Evolutionary conservation across 2,329 filamentous ascomycete species (phyloP), one percentile per base, ranked within the genome.

Genomic region (Penicillium concentricum): DNA sequence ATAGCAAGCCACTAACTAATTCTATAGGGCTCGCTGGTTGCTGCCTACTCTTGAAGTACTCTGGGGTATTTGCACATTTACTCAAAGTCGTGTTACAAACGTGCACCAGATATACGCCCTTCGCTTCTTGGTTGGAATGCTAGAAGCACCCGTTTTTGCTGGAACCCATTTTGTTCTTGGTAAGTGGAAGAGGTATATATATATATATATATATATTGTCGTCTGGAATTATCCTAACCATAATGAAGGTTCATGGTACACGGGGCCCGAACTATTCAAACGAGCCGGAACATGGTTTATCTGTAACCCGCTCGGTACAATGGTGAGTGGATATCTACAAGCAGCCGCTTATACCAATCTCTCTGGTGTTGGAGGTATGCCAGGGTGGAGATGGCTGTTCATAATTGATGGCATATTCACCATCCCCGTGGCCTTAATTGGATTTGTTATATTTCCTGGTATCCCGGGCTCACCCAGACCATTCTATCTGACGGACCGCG

Each of bases 291-390:
- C 82, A 13, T 84, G 82, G 72, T 83, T 78, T 51, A 76, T 82
- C 0, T 80, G 78, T 26, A 80, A 81, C 9, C 80, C 78, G 5
- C 73, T 84, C 0, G 82, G 81, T 0, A 72, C 74, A n/a, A 83
- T 85, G 79, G 80, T 84, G 46, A 81, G 80, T n/a, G 82, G 82
- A 1, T 84, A 83, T 56, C 72, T 85, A 0, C 82, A 84, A 69
- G 78, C 82, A 0, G 82, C 79, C 0, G 79, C 79, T 0, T 82
- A 83, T 64, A 79, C 78, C 20, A 79, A 79, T 28, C 72, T 85
- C 0, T 80, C 81, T 18, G 82, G 82, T 0, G 70, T 78, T 0
- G 67, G 67, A 12, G 82, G 82, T 0, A 77, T 79, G 64, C 70
- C 77, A 0, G 82, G 82, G 0, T 83, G 80, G 80, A 72, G 79